phyloP scores from a whole-genome alignment of 805 yeast species.

The Hanseniaspora singularis region DNA sequence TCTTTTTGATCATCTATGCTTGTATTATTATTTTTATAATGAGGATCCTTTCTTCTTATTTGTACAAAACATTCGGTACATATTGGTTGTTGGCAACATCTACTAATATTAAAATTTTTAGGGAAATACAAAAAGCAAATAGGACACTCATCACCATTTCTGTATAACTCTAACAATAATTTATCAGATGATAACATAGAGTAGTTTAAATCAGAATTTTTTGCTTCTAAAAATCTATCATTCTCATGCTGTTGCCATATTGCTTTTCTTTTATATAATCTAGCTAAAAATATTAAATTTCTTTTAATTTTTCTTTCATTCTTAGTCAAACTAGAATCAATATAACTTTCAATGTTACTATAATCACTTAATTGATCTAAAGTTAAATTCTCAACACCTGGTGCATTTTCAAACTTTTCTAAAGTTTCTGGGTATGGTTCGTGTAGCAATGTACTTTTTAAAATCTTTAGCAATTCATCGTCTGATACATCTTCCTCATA shows the following conservation, averaged over 20 bases:
- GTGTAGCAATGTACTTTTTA: slow-evolving; percentile 46
- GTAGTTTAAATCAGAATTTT: slow-evolving; percentile 30
- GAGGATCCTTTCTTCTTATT: slow-evolving; percentile 83
- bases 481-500: slow-evolving; percentile 57
- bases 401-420: slow-evolving; percentile 29
- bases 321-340: slow-evolving; percentile 24
- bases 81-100: slow-evolving; percentile 87
- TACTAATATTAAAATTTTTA: slow-evolving; percentile 55
- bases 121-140: slow-evolving; percentile 88
- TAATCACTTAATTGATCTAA: slow-evolving; percentile 16
- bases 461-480: slow-evolving; percentile 44
- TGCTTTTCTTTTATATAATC: slow-evolving; percentile 32
- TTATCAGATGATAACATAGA: slow-evolving; percentile 27
- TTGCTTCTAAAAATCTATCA: slow-evolving; percentile 44
- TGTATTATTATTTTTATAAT: slow-evolving; percentile 36
- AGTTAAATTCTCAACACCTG: slow-evolving; percentile 22
- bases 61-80: slow-evolving; percentile 97
- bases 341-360: slow-evolving; percentile 24
- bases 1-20: slow-evolving; percentile 20
- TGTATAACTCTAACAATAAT: slow-evolving; percentile 49
- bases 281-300: slow-evolving; percentile 26
- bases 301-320: slow-evolving; percentile 26
- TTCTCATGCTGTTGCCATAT: slow-evolving; percentile 48
- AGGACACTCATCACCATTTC: slow-evolving; percentile 73
- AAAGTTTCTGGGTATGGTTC: slow-evolving; percentile 34